Evolutionary conservation across 148 eudicot genomes (phyloP).

Genomic region (Rhododendron vialii): DNA sequence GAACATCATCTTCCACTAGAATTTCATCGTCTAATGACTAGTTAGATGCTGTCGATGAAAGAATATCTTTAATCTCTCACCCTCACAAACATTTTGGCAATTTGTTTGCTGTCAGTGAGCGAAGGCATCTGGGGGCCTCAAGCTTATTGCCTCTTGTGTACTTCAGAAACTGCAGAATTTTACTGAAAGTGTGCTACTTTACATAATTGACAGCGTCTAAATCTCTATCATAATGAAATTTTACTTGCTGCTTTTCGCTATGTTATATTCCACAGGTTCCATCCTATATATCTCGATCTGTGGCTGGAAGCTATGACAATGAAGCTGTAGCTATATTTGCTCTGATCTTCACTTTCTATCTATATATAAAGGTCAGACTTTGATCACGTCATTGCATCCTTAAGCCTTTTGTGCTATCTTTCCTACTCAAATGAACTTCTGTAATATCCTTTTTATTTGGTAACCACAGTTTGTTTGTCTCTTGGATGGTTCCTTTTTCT

Average conservation of each 20-base stretch:
- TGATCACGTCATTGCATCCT: neutral
- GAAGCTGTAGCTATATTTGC: constrained; percentile 99
- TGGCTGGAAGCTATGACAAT: constrained; percentile 99
- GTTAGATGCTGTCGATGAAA: neutral
- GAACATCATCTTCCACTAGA: neutral
- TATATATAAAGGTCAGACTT: constrained; percentile 71
- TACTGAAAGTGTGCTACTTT: neutral
- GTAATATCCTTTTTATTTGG: neutral
- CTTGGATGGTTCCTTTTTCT: neutral
- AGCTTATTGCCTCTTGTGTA: neutral
- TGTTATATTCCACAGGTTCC: constrained; percentile 62
- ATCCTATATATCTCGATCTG: constrained; percentile 96
- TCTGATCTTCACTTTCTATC: constrained; percentile 87
- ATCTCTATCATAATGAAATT: neutral
- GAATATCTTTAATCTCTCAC: neutral
- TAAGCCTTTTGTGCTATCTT: neutral
- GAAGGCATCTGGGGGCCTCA: neutral
- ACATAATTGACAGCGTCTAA: neutral
- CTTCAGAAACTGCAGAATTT: neutral
- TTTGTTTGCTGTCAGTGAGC: neutral
- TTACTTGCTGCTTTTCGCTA: neutral
- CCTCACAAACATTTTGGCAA: neutral
- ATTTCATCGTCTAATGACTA: neutral
- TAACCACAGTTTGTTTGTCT: neutral
- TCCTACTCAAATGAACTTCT: neutral